A percentile compares a stretch with the other conserved stretches of the same genome.
Evolutionary conservation across 1,284 basidiomycete species (phyloP).

Genomic region (Boletus mariae): DNA sequence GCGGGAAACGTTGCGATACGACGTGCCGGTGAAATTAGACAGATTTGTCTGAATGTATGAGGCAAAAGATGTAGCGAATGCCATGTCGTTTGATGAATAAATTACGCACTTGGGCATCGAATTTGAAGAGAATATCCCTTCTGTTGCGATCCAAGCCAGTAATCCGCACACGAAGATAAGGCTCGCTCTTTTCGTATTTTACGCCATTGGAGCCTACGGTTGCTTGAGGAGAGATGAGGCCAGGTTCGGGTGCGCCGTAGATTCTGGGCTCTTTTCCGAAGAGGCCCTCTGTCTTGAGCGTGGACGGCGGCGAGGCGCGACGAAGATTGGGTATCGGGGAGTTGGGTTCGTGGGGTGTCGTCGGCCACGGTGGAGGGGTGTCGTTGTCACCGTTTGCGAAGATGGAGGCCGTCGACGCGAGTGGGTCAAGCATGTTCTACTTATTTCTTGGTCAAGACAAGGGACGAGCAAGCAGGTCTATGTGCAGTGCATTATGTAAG

Average conservation of each 20-base stretch:
- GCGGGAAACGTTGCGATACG: slow-evolving; percentile 88
- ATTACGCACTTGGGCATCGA: slow-evolving; percentile 82
- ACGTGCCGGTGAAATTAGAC: slow-evolving; percentile 82
- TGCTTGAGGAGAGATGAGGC: slow-evolving; percentile 70
- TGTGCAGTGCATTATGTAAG: slow-evolving; percentile 23
- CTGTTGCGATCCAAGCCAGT: slow-evolving; percentile 89
- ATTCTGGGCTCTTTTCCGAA: slow-evolving; percentile 79
- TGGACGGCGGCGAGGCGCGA: slow-evolving; percentile 33
- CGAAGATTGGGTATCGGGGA: slow-evolving; percentile 49
- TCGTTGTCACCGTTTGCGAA: slow-evolving; percentile 40
- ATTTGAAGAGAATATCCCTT: slow-evolving; percentile 85
- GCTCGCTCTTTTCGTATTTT: slow-evolving; percentile 69
- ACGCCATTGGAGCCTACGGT: slow-evolving; percentile 62
- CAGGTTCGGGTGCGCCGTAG: slow-evolving; percentile 77
- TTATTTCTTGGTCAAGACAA: not conserved
- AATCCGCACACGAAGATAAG: slow-evolving; percentile 83
- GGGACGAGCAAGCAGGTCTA: not conserved
- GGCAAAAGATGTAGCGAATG: not conserved
- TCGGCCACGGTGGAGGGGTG: slow-evolving; percentile 52
- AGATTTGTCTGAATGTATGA: slow-evolving; percentile 75
- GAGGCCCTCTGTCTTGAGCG: slow-evolving; percentile 45
- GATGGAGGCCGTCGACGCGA: slow-evolving; percentile 45
- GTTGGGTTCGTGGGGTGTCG: slow-evolving; percentile 54
- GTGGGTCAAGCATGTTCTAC: slow-evolving; percentile 49
- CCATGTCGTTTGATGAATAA: not conserved